A percentile compares a stretch with the other conserved stretches of the same genome.
Evolutionary conservation across 2,329 filamentous ascomycete genomes (phyloP).

Genomic region (Neonectria coccinea): DNA sequence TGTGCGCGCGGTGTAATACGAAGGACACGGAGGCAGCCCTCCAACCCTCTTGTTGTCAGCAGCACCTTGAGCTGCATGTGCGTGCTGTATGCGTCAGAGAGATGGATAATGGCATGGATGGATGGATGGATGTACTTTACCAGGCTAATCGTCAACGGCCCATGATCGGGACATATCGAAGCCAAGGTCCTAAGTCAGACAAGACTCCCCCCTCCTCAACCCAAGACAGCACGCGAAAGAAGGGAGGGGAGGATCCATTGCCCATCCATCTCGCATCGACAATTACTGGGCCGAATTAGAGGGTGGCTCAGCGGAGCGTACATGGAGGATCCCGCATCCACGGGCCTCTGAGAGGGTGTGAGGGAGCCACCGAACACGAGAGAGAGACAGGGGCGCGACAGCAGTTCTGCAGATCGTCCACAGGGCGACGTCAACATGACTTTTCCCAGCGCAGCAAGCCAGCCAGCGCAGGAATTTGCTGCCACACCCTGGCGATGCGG

Average conservation of each 20-base stretch:
- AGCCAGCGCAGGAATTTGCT: not conserved
- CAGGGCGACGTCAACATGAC: slow-evolving; percentile 29
- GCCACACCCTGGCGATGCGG: slow-evolving; percentile 9
- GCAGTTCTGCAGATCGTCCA: slow-evolving; percentile 16
- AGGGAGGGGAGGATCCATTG: slow-evolving; percentile 4
- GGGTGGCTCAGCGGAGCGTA: slow-evolving; percentile 14
- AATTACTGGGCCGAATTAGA: slow-evolving; percentile 1
- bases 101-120: not conserved
- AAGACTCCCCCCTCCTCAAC: not conserved
- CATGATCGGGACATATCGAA: not conserved
- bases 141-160: not conserved
- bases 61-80: not conserved
- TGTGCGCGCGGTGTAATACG: not conserved
- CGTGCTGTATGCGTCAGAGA: not conserved
- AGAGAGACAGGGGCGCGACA: slow-evolving; percentile 33
- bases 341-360: slow-evolving; percentile 44
- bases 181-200: slow-evolving; percentile 10
- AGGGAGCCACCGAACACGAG: slow-evolving; percentile 50
- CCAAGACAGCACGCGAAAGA: not conserved
- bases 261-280: slow-evolving; percentile 16
- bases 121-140: not conserved
- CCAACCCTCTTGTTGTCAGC: not conserved
- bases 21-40: slow-evolving; percentile 2
- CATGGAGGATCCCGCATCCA: slow-evolving; percentile 8
- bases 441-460: not conserved